Evolutionary conservation across 305 asterid species (phyloP), one percentile per base, ranked within the genome.

Genomic region (Fraxinus nigra): DNA sequence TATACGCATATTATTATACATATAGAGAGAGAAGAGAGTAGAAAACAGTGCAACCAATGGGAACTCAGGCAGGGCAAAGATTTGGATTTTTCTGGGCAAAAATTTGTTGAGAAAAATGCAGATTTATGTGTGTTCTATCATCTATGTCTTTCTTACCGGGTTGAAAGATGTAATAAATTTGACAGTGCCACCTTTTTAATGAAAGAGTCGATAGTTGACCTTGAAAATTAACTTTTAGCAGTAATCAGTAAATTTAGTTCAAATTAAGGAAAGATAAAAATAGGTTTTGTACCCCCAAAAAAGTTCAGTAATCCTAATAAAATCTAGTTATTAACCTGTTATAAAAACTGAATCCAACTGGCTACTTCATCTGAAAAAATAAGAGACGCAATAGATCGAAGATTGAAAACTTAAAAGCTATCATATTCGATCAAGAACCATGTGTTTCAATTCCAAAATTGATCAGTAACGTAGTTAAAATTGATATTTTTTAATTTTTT

Each of bases 1-100:
- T 61, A 61, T n/a, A 56, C 28, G 3, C 2, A 18, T 59, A 56
- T 20, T 18, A 18, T 56, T 18, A 56, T 56, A 20, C 24, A 51
- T 51, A 5, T 24, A 65, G 54, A 34, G 37, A 34, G 37, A 34
- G 37, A 34, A 76, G 78, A 81, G 75, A 80, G 83, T 61, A 69
- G 82, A 48, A 84, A 82, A 72, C 38, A 76, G 82, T 70, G 82
- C 76, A 84, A 81, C 93, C 91, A 90, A 89, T 89, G 85, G 85
- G 87, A 88, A 88, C 76, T 80, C 80, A 83, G 82, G 82, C 40
- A 18, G 40, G 75, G 83, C 89, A 83, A 85, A 76, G 91, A 87
- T 87, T 84, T 85, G 46, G 89, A 90, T 18, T 72, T 80, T 86
- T 37, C 72, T 69, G 80, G 80, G 78, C 37, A 75, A 79, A 82